Evolutionary conservation across 2,329 filamentous ascomycete genomes (phyloP).

Genomic region (Aspergillus eucalypticola): DNA sequence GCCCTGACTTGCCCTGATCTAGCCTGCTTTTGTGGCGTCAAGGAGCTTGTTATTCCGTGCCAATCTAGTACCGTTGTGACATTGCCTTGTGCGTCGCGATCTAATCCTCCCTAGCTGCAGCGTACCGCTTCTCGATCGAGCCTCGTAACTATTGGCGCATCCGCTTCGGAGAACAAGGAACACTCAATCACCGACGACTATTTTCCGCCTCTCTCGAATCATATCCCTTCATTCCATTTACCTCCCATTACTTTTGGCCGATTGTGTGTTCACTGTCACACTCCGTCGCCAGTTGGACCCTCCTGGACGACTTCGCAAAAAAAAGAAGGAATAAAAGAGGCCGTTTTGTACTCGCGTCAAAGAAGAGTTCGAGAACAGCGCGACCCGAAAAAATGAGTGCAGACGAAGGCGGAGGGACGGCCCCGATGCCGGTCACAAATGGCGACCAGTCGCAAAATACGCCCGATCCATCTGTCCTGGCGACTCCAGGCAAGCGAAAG

Average conservation of each 20-base stretch:
- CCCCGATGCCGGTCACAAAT: constrained; percentile 35
- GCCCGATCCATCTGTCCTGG: constrained; percentile 30
- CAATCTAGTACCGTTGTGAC: constrained; percentile 18
- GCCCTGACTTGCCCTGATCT: neutral
- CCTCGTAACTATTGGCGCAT: constrained; percentile 32
- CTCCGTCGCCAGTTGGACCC: constrained; percentile 7
- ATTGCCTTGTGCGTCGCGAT: constrained; percentile 19
- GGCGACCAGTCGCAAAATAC: constrained; percentile 34
- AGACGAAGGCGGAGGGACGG: constrained; percentile 36
- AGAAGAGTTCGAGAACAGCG: constrained; percentile 24
- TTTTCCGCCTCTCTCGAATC: constrained; percentile 5
- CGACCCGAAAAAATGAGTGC: constrained; percentile 38
- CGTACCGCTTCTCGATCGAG: constrained; percentile 27
- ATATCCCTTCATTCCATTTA: constrained; percentile 1
- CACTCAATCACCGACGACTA: constrained; percentile 21
- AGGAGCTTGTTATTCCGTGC: neutral
- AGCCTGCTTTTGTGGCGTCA: neutral
- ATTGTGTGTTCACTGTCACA: constrained; percentile 13
- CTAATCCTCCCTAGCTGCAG: constrained; percentile 26
- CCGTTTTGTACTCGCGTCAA: constrained; percentile 20
- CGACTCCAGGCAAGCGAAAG: constrained; percentile 46
- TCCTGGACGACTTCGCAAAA: neutral
- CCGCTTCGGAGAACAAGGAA: constrained; percentile 26
- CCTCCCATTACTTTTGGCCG: constrained; percentile 4
- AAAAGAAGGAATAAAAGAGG: constrained; percentile 1